These are phyloP conservation scores for Fusarium duplospermum DNA, from an alignment of 2,329 filamentous ascomycete species.

Conservation along the genomic window DNA sequence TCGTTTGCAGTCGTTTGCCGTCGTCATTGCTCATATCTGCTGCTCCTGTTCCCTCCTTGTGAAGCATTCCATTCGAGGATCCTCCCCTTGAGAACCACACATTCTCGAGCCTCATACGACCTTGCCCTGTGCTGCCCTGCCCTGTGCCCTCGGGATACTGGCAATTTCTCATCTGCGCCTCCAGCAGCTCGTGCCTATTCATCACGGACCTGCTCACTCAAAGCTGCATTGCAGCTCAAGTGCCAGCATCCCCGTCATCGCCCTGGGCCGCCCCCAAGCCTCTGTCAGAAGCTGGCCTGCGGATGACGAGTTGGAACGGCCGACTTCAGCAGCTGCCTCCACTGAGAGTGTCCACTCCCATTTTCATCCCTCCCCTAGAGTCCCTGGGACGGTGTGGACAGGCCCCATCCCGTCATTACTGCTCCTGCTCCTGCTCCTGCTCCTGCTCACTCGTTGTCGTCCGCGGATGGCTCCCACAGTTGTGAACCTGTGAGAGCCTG, in stretches of 20 bases:
- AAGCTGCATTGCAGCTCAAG: slow-evolving; percentile 30
- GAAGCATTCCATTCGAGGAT: slow-evolving; percentile 11
- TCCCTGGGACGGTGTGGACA: slow-evolving; percentile 25
- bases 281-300: slow-evolving; percentile 21
- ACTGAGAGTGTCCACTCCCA: slow-evolving; percentile 30
- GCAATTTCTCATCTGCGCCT: slow-evolving; percentile 17
- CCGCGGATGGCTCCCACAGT: slow-evolving; percentile 30
- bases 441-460: slow-evolving; percentile 26
- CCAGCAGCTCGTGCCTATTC: slow-evolving; percentile 1
- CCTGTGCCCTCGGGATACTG: slow-evolving; percentile 21
- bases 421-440: slow-evolving; percentile 10
- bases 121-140: slow-evolving; percentile 26
- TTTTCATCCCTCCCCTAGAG: slow-evolving; percentile 33
- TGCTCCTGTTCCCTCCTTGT: background rate
- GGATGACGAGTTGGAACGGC: slow-evolving; percentile 25
- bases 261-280: slow-evolving; percentile 11
- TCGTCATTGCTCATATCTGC: background rate
- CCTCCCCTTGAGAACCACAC: slow-evolving; percentile 25
- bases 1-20: slow-evolving; percentile 1
- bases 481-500: slow-evolving; percentile 32
- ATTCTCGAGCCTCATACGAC: slow-evolving; percentile 27
- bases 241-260: slow-evolving; percentile 34
- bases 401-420: slow-evolving; percentile 27
- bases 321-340: slow-evolving; percentile 24
- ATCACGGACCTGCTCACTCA: slow-evolving; percentile 13